phyloP scores from a whole-genome alignment of 1,284 basidiomycete genomes.

The Ustilago xerochloae region DNA sequence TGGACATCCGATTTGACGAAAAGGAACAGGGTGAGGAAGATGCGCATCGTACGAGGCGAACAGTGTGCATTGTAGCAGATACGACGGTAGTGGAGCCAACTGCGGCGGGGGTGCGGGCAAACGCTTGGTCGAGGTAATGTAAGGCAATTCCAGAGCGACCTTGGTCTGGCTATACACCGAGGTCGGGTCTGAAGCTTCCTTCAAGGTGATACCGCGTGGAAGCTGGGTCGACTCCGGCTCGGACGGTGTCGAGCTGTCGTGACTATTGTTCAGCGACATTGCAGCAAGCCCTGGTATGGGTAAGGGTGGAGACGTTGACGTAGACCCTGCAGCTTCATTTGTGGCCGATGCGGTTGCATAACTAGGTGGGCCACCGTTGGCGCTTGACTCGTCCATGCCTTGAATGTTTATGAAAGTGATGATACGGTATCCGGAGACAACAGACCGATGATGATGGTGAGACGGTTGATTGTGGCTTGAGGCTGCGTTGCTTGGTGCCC shows the following conservation, averaged over 20 bases:
- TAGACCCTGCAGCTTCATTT: not conserved
- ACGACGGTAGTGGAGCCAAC: slow-evolving; percentile 12
- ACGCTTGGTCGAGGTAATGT: slow-evolving; percentile 7
- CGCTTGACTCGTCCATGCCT: slow-evolving; percentile 14
- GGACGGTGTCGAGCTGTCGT: too few species aligned
- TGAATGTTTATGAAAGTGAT: too few species aligned
- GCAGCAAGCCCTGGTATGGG: not conserved
- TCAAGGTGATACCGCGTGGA: slow-evolving; percentile 16
- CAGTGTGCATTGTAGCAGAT: slow-evolving; percentile 44
- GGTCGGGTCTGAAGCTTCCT: slow-evolving; percentile 19
- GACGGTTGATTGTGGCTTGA: too few species aligned
- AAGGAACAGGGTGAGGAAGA: slow-evolving; percentile 17
- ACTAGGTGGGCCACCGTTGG: slow-evolving; percentile 22
- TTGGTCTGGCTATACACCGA: slow-evolving; percentile 18
- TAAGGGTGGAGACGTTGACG: not conserved
- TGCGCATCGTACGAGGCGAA: slow-evolving; percentile 36
- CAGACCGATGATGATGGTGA: too few species aligned
- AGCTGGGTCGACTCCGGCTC: too few species aligned
- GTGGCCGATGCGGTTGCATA: not conserved
- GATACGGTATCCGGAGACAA: too few species aligned
- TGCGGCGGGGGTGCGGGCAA: slow-evolving; percentile 15
- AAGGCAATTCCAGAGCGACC: slow-evolving; percentile 22
- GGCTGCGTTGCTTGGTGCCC: too few species aligned
- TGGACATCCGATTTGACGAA: slow-evolving; percentile 32
- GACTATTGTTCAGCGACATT: not conserved